These are phyloP conservation scores for Xylogone sp. DNA, from an alignment of 2,329 filamentous ascomycete genomes.

Conservation along the genomic window DNA sequence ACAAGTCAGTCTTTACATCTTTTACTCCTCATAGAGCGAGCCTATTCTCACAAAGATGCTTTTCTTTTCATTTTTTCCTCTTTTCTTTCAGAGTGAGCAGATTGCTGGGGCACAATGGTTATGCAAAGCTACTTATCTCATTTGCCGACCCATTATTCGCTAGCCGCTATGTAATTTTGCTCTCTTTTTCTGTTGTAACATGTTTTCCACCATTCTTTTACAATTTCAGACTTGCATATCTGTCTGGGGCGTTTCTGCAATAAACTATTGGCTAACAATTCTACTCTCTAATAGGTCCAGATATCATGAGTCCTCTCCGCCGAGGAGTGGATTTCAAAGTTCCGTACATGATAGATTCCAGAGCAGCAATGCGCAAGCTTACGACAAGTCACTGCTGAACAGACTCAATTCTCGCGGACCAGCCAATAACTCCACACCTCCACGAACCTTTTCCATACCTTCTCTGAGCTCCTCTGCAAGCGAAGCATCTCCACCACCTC, in stretches of 20 bases:
- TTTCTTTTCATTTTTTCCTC: not conserved
- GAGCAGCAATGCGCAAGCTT: slow-evolving; percentile 28
- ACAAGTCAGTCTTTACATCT: slow-evolving; percentile 22
- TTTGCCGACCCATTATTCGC: too few relatives aligned
- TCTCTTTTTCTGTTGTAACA: too few relatives aligned
- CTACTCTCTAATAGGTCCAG: slow-evolving; percentile 1
- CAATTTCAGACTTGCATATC: too few relatives aligned
- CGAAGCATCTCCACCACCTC: slow-evolving; percentile 29
- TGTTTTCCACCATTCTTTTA: too few relatives aligned
- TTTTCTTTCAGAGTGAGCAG: slow-evolving; percentile 15
- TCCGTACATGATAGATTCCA: slow-evolving; percentile 30
- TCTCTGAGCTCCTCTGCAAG: slow-evolving; percentile 26
- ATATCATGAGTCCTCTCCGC: slow-evolving; percentile 16
- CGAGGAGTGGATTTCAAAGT: slow-evolving; percentile 26
- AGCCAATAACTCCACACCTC: slow-evolving; percentile 25
- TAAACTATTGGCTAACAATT: not conserved
- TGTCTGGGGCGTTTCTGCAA: too few relatives aligned
- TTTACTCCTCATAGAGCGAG: too few relatives aligned
- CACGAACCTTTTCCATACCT: slow-evolving; percentile 21
- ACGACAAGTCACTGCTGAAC: slow-evolving; percentile 33
- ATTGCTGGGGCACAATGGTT: too few relatives aligned
- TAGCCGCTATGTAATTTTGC: too few relatives aligned
- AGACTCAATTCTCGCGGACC: slow-evolving; percentile 28
- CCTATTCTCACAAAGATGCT: not conserved
- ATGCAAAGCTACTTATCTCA: too few relatives aligned